Percentiles rank a stretch among this genome's conserved stretches.
phyloP scores from a whole-genome alignment of 768 basidiomycete species.

The Zangia roseola region DNA sequence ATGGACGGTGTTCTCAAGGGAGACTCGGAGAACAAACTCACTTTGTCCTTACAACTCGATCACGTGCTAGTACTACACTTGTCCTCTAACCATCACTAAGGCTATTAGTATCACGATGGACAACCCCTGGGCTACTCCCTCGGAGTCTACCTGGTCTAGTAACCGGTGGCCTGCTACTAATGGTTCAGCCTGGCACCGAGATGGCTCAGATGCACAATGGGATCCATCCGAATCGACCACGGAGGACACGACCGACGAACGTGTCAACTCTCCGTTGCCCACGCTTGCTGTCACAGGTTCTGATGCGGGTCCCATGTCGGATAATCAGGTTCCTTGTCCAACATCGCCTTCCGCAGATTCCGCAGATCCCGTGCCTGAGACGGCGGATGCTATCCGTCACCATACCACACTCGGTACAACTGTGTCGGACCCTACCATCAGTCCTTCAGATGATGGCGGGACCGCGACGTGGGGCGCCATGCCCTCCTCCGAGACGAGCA shows the following conservation, averaged over 20 bases:
- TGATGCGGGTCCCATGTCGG: neutral
- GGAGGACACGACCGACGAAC: no score
- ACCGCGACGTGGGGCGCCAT: constrained; percentile 39
- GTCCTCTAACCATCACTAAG: neutral
- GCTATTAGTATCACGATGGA: no score
- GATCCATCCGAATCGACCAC: neutral
- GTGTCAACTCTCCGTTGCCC: neutral
- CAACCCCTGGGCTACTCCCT: constrained; percentile 67
- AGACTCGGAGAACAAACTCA: constrained; percentile 5
- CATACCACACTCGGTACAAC: constrained; percentile 41
- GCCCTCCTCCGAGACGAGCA: constrained; percentile 13
- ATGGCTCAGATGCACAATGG: neutral
- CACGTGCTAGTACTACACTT: constrained; percentile 21
- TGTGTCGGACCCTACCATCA: no score
- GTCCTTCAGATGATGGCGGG: constrained; percentile 34
- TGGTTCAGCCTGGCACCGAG: constrained; percentile 42
- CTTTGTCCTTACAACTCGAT: constrained; percentile 1
- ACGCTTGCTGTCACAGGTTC: neutral
- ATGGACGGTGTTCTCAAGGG: neutral
- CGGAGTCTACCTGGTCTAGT: neutral
- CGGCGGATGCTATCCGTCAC: constrained; percentile 28
- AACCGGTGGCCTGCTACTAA: constrained; percentile 12
- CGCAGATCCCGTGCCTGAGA: constrained; percentile 4
- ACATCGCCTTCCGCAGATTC: neutral
- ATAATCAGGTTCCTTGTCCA: neutral